Base-by-base conservation (phyloP, 164 flowering plant species). In the Buxus sempervirens region DNA sequence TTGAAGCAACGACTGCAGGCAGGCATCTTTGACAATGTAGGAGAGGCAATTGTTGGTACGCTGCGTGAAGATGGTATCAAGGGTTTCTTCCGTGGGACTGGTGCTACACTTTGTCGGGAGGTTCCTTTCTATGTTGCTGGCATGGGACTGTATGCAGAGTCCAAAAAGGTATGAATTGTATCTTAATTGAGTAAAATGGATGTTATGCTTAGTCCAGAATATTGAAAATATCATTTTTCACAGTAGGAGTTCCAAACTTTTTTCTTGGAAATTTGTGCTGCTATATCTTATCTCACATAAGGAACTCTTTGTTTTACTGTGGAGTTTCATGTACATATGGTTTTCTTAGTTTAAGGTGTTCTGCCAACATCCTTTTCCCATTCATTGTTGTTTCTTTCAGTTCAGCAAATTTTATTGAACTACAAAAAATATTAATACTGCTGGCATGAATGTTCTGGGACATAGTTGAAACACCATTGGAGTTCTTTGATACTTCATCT, bases 51-150 rank as follows among this genome's bases (percentile, higher is more conserved):
- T 70, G 77, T 88, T 54, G 96, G 95, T 42, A 96, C 99, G 18
- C 79, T 92, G 87, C 81, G 83, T 5, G 95, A 89, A 77, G 98
- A 96, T 85, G 99, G 99, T 63, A 76, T 87, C 4, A 85, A 77
- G 79, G 99, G 98, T 49, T 96, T 96, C 77, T 96, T 96, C 73
- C 96, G 99, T 60, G 99, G 99, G 70, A 96, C 98, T 64, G 96
- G 95, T 64, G 98, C 96, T 21, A 96, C 99, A 60, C 96, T 96
- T 68, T 93, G 86, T 70, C 86, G 99, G 48, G 99, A 96, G 77
- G 94, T 96, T 79, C 99, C 99, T 10, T 91, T 96, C 69, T 96
- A 96, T 78, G 99, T 96, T 62, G 97, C 96, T 65, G 99, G 99
- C 76, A 93, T 89, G 96, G 89, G 97, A 12, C 86, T 96, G 19